These are phyloP conservation scores for Curvularia sp. DNA, from an alignment of 2,329 filamentous ascomycete species.

Conservation along the genomic window DNA sequence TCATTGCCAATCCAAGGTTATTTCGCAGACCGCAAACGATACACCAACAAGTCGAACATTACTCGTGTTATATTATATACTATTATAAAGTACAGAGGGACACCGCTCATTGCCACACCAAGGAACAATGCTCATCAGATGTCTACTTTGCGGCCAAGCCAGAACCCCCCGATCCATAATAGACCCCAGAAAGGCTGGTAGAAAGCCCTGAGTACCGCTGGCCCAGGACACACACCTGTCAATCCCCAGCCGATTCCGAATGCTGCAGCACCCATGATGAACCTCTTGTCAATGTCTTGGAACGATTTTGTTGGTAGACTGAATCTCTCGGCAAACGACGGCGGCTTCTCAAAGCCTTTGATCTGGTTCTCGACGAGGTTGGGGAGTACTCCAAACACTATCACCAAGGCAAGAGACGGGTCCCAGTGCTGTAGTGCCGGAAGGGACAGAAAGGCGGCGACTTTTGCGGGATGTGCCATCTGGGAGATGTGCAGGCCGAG, in stretches of 20 bases:
- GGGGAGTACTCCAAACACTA: conserved; percentile 60
- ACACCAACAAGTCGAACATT: not conserved
- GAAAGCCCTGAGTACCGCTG: conserved; percentile 57
- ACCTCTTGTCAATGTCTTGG: conserved; percentile 58
- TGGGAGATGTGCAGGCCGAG: conserved; percentile 60
- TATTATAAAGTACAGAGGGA: not conserved
- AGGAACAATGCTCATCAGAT: not conserved
- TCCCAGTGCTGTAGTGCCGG: conserved; percentile 56
- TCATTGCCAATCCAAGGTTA: not conserved
- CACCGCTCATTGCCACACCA: not conserved
- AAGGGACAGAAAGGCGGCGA: conserved; percentile 59
- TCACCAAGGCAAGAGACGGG: conserved; percentile 59
- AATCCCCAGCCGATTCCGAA: conserved; percentile 63
- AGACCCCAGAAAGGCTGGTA: conserved; percentile 59
- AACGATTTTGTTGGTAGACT: conserved; percentile 55
- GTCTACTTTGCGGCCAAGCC: conserved; percentile 45
- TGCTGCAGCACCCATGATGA: conserved; percentile 56
- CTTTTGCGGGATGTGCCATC: conserved; percentile 61
- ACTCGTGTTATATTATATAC: not conserved
- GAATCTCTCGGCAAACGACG: conserved; percentile 54
- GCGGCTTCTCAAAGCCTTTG: conserved; percentile 42
- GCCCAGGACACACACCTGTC: conserved; percentile 61
- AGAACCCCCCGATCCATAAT: conserved; percentile 58
- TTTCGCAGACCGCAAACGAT: not conserved
- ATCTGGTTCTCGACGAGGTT: conserved; percentile 48